These are phyloP conservation scores for Trichoderma asperelloides DNA, from an alignment of 495 filamentous ascomycete genomes.

Conservation along the genomic window DNA sequence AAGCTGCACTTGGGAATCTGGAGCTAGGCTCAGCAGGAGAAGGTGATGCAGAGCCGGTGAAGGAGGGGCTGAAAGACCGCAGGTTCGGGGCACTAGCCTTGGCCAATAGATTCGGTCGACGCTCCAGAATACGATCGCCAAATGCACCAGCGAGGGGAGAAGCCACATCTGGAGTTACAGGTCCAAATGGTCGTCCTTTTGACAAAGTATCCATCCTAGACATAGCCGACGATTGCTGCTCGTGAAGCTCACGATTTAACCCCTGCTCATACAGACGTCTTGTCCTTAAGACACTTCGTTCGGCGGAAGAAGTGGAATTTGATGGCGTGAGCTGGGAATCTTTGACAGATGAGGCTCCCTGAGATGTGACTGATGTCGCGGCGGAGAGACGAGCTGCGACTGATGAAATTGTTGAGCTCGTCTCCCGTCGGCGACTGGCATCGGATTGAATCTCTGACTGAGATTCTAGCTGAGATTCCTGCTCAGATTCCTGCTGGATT, in stretches of 20 bases:
- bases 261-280: constrained; percentile 81
- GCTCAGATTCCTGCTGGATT: not conserved
- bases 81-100: constrained; percentile 42
- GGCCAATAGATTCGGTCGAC: constrained; percentile 24
- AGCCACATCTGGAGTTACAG: constrained; percentile 37
- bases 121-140: constrained; percentile 24
- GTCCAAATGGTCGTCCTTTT: constrained; percentile 44
- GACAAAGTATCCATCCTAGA: constrained; percentile 69
- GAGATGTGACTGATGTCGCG: constrained; percentile 84
- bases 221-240: constrained; percentile 67
- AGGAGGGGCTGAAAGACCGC: constrained; percentile 32
- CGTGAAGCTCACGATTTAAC: constrained; percentile 68
- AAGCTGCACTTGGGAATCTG: constrained; percentile 6
- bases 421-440: constrained; percentile 47
- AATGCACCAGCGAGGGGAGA: constrained; percentile 26
- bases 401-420: constrained; percentile 79
- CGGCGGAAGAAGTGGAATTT: constrained; percentile 26
- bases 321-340: constrained; percentile 32
- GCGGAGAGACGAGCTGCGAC: constrained; percentile 69
- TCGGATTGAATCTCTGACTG: constrained; percentile 12
- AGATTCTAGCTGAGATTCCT: not conserved
- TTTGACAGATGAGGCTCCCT: constrained; percentile 44
- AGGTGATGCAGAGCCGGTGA: constrained; percentile 13
- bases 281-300: constrained; percentile 52
- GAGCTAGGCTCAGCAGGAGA: constrained; percentile 4